Percentiles rank a stretch among this genome's conserved stretches.
phyloP scores from a whole-genome alignment of 192 early-diverging fungal genomes.

The Umbelopsis ramanniana region DNA sequence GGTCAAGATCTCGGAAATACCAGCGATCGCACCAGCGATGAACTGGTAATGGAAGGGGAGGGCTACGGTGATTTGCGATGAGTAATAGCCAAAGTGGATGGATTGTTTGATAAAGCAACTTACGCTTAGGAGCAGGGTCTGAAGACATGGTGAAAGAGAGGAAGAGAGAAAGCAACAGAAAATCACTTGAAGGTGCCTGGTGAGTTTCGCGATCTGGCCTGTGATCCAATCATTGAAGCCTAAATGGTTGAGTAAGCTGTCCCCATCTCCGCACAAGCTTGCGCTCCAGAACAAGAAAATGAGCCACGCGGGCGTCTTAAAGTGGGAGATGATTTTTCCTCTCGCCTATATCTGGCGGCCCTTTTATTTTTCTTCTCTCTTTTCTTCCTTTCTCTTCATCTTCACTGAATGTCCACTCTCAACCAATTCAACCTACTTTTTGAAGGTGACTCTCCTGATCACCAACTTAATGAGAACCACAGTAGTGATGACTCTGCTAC shows the following conservation, averaged over 20 bases:
- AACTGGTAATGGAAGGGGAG: slow-evolving; percentile 84
- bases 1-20: slow-evolving; percentile 89
- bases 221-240: neutral
- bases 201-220: neutral
- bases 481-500: slow-evolving; percentile 6
- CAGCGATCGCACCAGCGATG: slow-evolving; percentile 78
- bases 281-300: neutral
- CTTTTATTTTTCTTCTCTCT: neutral
- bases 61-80: slow-evolving; percentile 34
- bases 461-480: neutral
- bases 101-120: neutral
- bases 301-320: neutral
- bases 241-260: slow-evolving; percentile 1
- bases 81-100: neutral
- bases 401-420: neutral
- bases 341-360: neutral
- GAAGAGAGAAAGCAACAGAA: neutral
- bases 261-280: neutral
- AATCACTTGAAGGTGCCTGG: neutral
- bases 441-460: neutral
- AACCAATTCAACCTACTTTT: neutral
- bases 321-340: slow-evolving; percentile 17
- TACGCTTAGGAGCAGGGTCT: slow-evolving; percentile 11
- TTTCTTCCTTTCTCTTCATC: too few species aligned
- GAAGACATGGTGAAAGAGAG: neutral